Conservation (phyloP, 768 basidiomycete genomes). For the Hericium rajendrae region DNA sequence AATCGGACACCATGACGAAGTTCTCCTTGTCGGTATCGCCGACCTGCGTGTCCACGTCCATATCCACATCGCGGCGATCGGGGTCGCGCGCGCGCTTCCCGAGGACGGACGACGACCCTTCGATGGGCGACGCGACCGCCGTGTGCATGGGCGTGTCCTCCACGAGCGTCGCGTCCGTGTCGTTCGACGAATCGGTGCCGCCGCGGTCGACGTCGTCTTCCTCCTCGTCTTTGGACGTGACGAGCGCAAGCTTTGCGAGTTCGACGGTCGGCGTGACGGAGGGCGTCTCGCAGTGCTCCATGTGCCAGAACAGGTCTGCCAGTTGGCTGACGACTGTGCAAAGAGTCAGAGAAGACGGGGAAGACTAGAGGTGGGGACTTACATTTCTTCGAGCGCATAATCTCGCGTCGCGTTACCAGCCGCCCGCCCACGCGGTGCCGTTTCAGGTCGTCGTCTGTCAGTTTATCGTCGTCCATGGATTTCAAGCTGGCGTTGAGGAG, state of each 20-base stretch:
- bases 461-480: conserved; percentile 52
- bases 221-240: conserved; percentile 85
- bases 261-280: conserved; percentile 80
- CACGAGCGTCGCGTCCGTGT: conserved; percentile 82
- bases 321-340: conserved; percentile 68
- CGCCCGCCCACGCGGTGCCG: conserved; percentile 84
- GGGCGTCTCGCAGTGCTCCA: conserved; percentile 54
- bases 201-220: conserved; percentile 70
- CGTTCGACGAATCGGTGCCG: conserved; percentile 74
- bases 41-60: background rate
- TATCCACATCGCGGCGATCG: conserved; percentile 37
- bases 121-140: conserved; percentile 18
- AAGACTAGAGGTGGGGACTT: background rate
- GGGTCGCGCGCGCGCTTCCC: conserved; percentile 55
- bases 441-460: conserved; percentile 73
- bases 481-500: conserved; percentile 48
- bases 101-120: conserved; percentile 32
- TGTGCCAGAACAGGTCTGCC: conserved; percentile 65
- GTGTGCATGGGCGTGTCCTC: conserved; percentile 47
- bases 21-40: conserved; percentile 30
- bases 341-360: conserved; percentile 1
- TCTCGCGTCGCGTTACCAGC: conserved; percentile 70
- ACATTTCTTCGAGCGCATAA: conserved; percentile 82
- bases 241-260: conserved; percentile 83
- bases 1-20: conserved; percentile 32